These are phyloP conservation scores for Acorus calamus DNA, from an alignment of 106 monocot genomes.

Conservation along the genomic window DNA sequence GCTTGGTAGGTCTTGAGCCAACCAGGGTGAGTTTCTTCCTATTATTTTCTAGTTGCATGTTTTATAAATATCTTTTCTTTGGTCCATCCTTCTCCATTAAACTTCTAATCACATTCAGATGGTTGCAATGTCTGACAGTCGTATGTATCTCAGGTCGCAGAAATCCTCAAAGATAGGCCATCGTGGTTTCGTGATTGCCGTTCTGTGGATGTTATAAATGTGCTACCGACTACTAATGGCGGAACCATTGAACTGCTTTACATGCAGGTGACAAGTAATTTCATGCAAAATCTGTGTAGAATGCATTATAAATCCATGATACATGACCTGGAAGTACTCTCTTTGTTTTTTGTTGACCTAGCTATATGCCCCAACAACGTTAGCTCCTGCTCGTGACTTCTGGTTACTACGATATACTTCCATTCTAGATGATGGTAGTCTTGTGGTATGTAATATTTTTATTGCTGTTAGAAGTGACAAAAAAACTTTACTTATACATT, in stretches of 20 bases:
- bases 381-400: slow-evolving; percentile 71
- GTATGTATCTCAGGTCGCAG: slow-evolving; percentile 37
- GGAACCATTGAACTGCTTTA: slow-evolving; percentile 69
- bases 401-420: slow-evolving; percentile 68
- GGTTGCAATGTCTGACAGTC: slow-evolving; percentile 5
- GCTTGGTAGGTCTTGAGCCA: slow-evolving; percentile 54
- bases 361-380: slow-evolving; percentile 64
- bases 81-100: neutral
- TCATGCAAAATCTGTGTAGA: too few relatives aligned
- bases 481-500: neutral
- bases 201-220: slow-evolving; percentile 46
- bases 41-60: neutral
- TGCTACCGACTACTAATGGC: slow-evolving; percentile 38
- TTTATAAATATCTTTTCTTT: neutral
- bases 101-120: too few relatives aligned
- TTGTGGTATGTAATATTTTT: slow-evolving; percentile 32
- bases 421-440: slow-evolving; percentile 60
- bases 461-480: neutral
- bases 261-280: slow-evolving; percentile 43
- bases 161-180: slow-evolving; percentile 53
- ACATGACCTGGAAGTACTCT: too few relatives aligned
- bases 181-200: slow-evolving; percentile 63
- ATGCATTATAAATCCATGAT: too few relatives aligned
- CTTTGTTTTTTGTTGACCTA: too few relatives aligned
- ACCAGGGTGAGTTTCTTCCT: slow-evolving; percentile 24